Conservation (phyloP, 1,284 basidiomycete genomes). For the Tremellales sp. region DNA sequence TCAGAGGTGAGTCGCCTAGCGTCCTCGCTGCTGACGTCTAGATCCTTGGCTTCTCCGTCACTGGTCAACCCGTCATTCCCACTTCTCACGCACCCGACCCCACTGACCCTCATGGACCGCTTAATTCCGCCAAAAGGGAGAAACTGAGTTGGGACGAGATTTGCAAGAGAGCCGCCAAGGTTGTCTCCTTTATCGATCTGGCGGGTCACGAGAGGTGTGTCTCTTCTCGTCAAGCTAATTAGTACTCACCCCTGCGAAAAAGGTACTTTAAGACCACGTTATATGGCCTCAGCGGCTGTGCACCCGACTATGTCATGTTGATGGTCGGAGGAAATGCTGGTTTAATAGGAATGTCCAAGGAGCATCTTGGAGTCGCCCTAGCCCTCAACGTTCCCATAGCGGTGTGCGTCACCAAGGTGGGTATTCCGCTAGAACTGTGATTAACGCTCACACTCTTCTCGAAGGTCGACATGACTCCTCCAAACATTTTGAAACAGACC, state of each 20-base stretch:
- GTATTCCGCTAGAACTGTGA: conserved; percentile 6
- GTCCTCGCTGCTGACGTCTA: conserved; percentile 7
- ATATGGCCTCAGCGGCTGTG: conserved; percentile 88
- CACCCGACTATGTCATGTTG: conserved; percentile 91
- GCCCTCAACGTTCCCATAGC: conserved; percentile 91
- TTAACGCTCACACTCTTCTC: neutral
- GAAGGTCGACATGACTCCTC: conserved; percentile 95
- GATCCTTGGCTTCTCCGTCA: conserved; percentile 79
- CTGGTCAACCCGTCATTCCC: conserved; percentile 72
- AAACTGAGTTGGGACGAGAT: conserved; percentile 95
- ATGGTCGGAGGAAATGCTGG: conserved; percentile 94
- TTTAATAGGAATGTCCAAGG: conserved; percentile 96
- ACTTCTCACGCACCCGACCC: conserved; percentile 53
- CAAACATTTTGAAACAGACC: conserved; percentile 83
- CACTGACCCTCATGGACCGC: conserved; percentile 64
- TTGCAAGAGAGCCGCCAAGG: conserved; percentile 83
- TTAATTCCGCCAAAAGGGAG: conserved; percentile 60
- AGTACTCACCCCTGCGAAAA: neutral
- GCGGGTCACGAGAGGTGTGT: conserved; percentile 86
- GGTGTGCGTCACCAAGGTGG: conserved; percentile 88
- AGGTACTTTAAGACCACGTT: conserved; percentile 75
- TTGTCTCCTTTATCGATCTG: conserved; percentile 90
- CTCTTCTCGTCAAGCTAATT: conserved; percentile 33
- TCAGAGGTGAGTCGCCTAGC: conserved; percentile 63
- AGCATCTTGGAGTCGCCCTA: conserved; percentile 90